Conservation (phyloP, 2,329 filamentous ascomycete species). For the Diplocarpon mali region DNA sequence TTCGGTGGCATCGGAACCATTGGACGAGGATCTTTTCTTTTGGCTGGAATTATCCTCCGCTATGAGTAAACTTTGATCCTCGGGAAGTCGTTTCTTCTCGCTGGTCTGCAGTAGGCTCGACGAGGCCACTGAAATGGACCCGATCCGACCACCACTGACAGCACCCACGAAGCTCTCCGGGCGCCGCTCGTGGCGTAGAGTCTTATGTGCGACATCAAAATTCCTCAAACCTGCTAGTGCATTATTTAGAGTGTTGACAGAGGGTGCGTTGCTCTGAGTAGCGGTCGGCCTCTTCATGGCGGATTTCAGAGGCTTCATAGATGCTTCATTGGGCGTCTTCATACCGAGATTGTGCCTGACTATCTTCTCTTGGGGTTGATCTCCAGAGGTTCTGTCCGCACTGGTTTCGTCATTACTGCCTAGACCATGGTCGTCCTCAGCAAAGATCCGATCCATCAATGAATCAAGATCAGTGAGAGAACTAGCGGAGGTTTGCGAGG, state of each 20-base stretch:
- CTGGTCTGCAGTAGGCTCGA: background rate
- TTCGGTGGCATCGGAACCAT: background rate
- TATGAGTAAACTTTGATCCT: background rate
- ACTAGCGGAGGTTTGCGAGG: background rate
- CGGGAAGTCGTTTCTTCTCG: background rate
- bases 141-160: background rate
- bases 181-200: background rate
- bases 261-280: too few relatives aligned
- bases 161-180: background rate
- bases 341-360: background rate
- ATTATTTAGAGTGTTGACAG: too few relatives aligned
- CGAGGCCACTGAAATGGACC: background rate
- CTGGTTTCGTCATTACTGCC: background rate
- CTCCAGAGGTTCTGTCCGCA: background rate
- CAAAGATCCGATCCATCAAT: background rate
- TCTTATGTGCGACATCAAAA: background rate
- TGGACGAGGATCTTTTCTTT: background rate
- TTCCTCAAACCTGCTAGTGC: background rate
- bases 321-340: background rate
- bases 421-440: background rate
- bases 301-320: conserved; percentile 3
- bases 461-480: background rate
- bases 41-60: background rate
- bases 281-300: conserved; percentile 6
- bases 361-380: background rate